Percentiles rank a stretch among this genome's conserved stretches.
Evolutionary conservation across 2,329 filamentous ascomycete genomes (phyloP).

Genomic region (Penicillium concentricum): DNA sequence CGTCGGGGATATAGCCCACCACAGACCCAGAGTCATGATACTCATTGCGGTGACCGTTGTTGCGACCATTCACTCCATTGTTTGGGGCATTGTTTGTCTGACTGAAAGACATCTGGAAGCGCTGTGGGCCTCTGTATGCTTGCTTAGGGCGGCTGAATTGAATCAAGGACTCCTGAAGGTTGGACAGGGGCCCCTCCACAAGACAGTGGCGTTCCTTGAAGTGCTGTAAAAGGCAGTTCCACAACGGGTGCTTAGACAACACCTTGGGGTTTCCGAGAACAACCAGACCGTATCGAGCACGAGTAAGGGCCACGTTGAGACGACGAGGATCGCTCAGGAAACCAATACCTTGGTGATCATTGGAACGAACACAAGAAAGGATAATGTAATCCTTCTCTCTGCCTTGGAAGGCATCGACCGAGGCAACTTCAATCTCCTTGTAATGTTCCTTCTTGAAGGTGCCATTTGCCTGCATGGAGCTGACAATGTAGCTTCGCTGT

Average conservation of each 20-base stretch:
- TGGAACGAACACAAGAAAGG: constrained; percentile 94
- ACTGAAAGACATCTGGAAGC: constrained; percentile 77
- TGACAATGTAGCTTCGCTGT: constrained; percentile 96
- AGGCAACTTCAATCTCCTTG: constrained; percentile 97
- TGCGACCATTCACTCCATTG: constrained; percentile 52
- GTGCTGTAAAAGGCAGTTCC: constrained; percentile 91
- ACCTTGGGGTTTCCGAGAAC: constrained; percentile 98
- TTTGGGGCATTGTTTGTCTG: constrained; percentile 61
- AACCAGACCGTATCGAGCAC: constrained; percentile 93
- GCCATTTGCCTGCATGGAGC: constrained; percentile 97
- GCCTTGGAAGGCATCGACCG: constrained; percentile 97
- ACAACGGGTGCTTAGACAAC: constrained; percentile 93
- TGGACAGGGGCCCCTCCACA: constrained; percentile 91
- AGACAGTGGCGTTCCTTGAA: constrained; percentile 97
- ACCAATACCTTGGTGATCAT: constrained; percentile 97
- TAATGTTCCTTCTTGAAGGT: constrained; percentile 98
- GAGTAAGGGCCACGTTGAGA: constrained; percentile 93
- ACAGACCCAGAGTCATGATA: constrained; percentile 80
- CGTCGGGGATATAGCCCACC: constrained; percentile 92
- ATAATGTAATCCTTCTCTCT: constrained; percentile 99
- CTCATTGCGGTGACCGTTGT: constrained; percentile 50
- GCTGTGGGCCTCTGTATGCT: constrained; percentile 83
- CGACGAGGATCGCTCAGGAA: constrained; percentile 97
- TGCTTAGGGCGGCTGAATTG: constrained; percentile 95
- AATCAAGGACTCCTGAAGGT: constrained; percentile 90